Base-by-base conservation (phyloP, 805 yeast species). In the Candida xyloterini region DNA sequence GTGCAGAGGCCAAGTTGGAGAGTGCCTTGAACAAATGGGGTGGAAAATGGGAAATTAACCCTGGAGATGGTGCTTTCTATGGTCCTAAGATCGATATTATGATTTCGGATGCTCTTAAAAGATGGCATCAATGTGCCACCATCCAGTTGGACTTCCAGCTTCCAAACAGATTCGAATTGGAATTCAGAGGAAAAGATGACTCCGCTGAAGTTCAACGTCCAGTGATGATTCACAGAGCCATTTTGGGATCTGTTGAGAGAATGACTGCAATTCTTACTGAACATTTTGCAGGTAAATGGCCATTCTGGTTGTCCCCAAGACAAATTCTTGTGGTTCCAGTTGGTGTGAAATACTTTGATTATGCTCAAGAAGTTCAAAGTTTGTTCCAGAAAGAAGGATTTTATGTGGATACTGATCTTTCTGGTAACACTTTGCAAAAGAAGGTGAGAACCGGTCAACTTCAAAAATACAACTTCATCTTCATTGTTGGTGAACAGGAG, bases 261-360 rank as follows among this genome's bases (percentile, higher is more conserved):
- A 90, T 93, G 98, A 86, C 96, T 48, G 99, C 97, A 48, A 91
- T 93, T 56, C 79, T 93, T 66, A 90, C 95, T 44, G 99, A 93
- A 70, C 99, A 93, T 72, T 93, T 75, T 70, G 96, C 90, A 62
- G 99, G 99, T 59, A 93, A 89, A 66, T 93, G 99, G 99, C 99
- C 99, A 60, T 87, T 93, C 77, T 93, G 99, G 99, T 76, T 93
- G 62, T 90, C 98, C n/a, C 99, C 99, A 59, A 84, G 99, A 73
- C 99, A 93, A 71, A 78, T 91, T 43, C 73, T 91, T 56, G 95
- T 93, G 57, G 93, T 93, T 22, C 99, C 99, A 54, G 97, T 93
- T 55, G 97, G 96, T 60, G 95, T 85, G 50, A 88, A 86, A 66
- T 91, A 83, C 73, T 80, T 74, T 59, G 95, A 82, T 50, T 93